Evolutionary conservation across 768 basidiomycete species (phyloP), one percentile per base, ranked within the genome.

Genomic region (Hypholoma fasciculare): DNA sequence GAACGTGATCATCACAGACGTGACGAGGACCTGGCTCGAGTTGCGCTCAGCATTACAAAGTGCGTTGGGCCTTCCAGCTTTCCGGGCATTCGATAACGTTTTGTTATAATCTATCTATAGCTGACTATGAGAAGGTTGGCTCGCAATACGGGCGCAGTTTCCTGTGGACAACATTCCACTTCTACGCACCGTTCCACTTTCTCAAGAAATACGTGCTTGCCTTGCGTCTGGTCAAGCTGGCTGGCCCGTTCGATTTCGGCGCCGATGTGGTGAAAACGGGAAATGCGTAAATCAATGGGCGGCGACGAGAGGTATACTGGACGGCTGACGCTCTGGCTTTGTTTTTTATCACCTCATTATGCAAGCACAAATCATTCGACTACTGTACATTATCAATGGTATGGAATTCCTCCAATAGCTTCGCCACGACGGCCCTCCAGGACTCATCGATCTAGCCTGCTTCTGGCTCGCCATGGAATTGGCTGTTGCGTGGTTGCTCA

Each of bases 1-100:
- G 4, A 81, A 87, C 61, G 92, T 81, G 8, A 89, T 94, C 60
- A 78, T 94, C 51, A 94, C 92, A 12, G 92, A 94, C 63, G 77
- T 83, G 54, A 90, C 90, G 4, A 76, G 78, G 67, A 82, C 74
- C 2, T 90, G 87, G 87, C 72, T 91, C 39, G 81, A 84, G 44
- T 66, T 91, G 59, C 82, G 90, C 30, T 71, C 73, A 7, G 78
- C 78, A 13, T 67, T 92, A 16, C 73, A 76, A 64, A 72, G 89
- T 90, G 58, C 59, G 81, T 61, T 26, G 1, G 20, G 12, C 26
- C 14, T 40, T 3, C 55, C 49, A 47, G 44, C 7, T 23, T 23
- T 23, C 40, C 5, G 39, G 39, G 4, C 39, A 11, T 9, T 42
- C 40, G 34, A 43, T 52, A 51, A 44, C 27, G 23, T 23, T 23